These are phyloP conservation scores for Teratosphaeria nubilosa DNA, from an alignment of 2,329 filamentous ascomycete genomes.

Conservation along the genomic window DNA sequence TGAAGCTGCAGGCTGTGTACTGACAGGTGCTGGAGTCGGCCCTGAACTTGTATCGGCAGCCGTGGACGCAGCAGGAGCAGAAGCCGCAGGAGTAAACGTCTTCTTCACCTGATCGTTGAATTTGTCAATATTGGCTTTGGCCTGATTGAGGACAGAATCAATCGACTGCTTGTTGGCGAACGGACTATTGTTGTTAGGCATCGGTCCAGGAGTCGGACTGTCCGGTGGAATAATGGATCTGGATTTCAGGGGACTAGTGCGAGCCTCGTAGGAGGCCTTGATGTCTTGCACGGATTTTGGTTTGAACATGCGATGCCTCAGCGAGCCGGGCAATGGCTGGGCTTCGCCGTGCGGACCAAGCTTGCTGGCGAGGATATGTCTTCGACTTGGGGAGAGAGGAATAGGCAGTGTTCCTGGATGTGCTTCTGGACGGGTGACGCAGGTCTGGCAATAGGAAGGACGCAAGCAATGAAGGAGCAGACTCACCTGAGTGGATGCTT, in stretches of 20 bases:
- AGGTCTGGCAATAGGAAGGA: not conserved
- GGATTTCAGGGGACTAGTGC: not conserved
- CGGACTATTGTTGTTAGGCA: not conserved
- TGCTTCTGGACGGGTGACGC: not conserved
- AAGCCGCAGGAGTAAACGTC: not conserved
- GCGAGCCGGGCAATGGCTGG: not conserved
- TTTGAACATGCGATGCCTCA: not conserved
- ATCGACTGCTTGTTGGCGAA: conserved; percentile 4
- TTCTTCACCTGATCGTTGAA: not conserved
- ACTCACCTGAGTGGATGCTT: not conserved
- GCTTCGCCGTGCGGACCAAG: not conserved
- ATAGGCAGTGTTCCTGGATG: not conserved
- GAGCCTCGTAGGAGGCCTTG: conserved; percentile 2
- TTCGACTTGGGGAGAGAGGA: not conserved
- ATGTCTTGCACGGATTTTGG: not conserved
- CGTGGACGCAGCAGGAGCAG: not conserved
- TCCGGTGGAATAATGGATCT: not conserved
- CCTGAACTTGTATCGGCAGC: not conserved
- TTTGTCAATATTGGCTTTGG: conserved; percentile 1
- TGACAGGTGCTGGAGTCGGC: not conserved
- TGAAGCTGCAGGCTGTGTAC: not conserved
- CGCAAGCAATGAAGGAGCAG: not conserved
- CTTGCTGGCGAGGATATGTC: not conserved
- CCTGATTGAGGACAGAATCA: conserved; percentile 2
- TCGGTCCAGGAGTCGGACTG: not conserved